A percentile compares a stretch with the other conserved stretches of the same genome.
Evolutionary conservation across 805 yeast genomes (phyloP).

Genomic region (Saturnispora serradocipensis): DNA sequence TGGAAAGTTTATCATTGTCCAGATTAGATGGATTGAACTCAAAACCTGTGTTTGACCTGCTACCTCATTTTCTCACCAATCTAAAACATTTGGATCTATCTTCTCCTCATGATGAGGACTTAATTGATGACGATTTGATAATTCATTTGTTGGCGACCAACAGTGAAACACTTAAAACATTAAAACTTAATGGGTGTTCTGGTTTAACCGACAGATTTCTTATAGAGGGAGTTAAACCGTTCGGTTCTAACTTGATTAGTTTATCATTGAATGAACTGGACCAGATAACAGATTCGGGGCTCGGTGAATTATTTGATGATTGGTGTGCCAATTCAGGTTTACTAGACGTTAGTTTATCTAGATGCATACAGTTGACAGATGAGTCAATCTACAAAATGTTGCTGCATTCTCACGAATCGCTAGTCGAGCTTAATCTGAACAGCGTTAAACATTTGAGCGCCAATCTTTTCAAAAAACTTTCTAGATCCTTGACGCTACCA

Average conservation of each 20-base stretch:
- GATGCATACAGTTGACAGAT: conserved; percentile 62
- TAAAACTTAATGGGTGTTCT: conserved; percentile 66
- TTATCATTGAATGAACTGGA: conserved; percentile 53
- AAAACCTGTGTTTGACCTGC: conserved; percentile 45
- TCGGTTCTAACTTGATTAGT: conserved; percentile 45
- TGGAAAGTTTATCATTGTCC: conserved; percentile 52
- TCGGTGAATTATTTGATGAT: conserved; percentile 46
- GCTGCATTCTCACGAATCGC: conserved; percentile 51
- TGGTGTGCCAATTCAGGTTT: conserved; percentile 55
- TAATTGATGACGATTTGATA: conserved; percentile 59
- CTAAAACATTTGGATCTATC: conserved; percentile 56
- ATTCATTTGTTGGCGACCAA: conserved; percentile 49
- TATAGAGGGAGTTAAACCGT: conserved; percentile 48
- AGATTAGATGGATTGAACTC: conserved; percentile 66
- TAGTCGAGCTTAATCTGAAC: conserved; percentile 65
- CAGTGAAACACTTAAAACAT: conserved; percentile 49
- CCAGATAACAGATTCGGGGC: conserved; percentile 60
- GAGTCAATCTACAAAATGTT: conserved; percentile 50
- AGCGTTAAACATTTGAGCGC: conserved; percentile 54
- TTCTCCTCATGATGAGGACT: conserved; percentile 56
- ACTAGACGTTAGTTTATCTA: conserved; percentile 47
- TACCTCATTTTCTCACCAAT: conserved; percentile 53
- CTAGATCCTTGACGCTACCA: conserved; percentile 39
- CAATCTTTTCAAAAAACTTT: conserved; percentile 38
- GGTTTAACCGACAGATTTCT: conserved; percentile 58